A percentile compares a stretch with the other conserved stretches of the same genome.
Conservation (phyloP, 73 alveolate genomes). For the Effrenium voratum region DNA sequence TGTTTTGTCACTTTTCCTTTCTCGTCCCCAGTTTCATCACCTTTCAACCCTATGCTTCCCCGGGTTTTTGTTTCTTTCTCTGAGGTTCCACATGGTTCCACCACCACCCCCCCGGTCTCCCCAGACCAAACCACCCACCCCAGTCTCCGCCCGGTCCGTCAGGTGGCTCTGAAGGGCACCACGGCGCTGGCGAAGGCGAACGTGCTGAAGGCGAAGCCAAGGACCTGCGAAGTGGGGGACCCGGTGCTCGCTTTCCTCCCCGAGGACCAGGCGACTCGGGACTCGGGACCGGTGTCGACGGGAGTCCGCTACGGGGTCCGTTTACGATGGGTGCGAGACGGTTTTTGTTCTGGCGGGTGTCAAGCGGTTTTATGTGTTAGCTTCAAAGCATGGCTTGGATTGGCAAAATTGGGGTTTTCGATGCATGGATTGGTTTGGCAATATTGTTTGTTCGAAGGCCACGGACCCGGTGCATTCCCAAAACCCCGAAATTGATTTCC, state of each 20-base stretch:
- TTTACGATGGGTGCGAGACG: too few species aligned
- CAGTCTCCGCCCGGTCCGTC: not conserved
- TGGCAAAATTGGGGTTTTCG: not conserved
- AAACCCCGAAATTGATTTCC: too few species aligned
- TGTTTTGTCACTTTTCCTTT: too few species aligned
- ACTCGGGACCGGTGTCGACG: too few species aligned
- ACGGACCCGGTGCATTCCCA: too few species aligned
- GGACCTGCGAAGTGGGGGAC: conserved; percentile 33
- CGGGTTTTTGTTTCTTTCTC: not conserved
- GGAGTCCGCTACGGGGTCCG: too few species aligned
- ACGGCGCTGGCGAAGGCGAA: not conserved
- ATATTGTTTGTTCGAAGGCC: not conserved
- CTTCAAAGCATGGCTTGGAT: too few species aligned
- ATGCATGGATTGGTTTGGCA: not conserved
- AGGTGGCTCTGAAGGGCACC: not conserved
- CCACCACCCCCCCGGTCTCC: not conserved
- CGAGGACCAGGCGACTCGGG: conserved; percentile 62
- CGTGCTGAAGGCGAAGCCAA: conserved; percentile 35
- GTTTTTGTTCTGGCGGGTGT: too few species aligned
- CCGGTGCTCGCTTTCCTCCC: conserved; percentile 69
- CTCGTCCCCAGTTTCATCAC: not conserved
- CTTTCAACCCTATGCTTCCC: not conserved
- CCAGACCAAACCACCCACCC: not conserved
- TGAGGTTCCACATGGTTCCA: too few species aligned
- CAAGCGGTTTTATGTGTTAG: too few species aligned